phyloP scores from a whole-genome alignment of 2,329 filamentous ascomycete genomes.

The Colletotrichum tamarilloi region DNA sequence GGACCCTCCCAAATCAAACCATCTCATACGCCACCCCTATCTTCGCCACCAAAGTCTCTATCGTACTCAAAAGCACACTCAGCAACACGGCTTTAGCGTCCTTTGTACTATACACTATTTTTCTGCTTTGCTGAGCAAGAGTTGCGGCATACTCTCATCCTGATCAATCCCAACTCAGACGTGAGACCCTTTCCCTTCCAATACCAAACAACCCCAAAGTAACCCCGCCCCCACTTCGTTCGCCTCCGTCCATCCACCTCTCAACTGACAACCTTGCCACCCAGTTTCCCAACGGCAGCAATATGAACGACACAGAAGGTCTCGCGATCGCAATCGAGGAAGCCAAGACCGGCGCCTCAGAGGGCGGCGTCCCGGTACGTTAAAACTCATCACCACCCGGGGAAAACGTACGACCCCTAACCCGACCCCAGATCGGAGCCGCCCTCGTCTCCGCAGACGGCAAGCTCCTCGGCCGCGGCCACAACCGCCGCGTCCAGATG shows the following conservation, averaged over 20 bases:
- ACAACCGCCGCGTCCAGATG: conserved; percentile 81
- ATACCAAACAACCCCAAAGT: background rate
- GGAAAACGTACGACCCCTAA: no score
- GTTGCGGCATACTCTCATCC: background rate
- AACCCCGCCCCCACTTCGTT: background rate
- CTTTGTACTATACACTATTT: background rate
- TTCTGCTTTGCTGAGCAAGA: background rate
- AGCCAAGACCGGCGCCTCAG: conserved; percentile 25
- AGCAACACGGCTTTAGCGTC: background rate
- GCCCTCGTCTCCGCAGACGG: conserved; percentile 76
- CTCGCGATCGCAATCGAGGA: conserved; percentile 35
- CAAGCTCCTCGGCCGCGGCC: conserved; percentile 76
- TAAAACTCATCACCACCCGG: background rate
- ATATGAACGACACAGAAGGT: conserved; percentile 31
- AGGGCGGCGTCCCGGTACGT: conserved; percentile 32
- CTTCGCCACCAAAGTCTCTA: conserved; percentile 5
- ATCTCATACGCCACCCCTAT: conserved; percentile 13
- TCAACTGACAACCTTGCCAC: background rate
- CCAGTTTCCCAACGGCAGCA: background rate
- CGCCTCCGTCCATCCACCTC: background rate
- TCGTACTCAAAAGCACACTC: background rate
- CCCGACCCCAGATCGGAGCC: conserved; percentile 54
- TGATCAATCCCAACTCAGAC: background rate
- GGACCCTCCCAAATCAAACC: conserved; percentile 8
- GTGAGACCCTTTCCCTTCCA: background rate